phyloP scores from a whole-genome alignment of 2,329 filamentous ascomycete genomes.

The Paramyrothecium roridum region DNA sequence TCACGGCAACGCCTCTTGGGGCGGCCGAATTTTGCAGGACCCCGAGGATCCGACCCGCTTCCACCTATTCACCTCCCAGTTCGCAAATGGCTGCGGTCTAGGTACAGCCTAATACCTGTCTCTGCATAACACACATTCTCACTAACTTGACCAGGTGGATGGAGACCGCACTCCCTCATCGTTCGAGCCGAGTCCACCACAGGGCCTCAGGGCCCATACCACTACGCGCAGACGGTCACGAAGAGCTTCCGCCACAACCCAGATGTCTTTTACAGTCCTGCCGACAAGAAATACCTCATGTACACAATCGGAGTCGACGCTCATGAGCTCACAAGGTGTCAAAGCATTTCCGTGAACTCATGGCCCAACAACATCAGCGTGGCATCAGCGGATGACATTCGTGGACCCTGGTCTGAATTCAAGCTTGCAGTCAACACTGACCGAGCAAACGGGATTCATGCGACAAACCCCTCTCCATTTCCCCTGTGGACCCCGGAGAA shows the following conservation, averaged over 20 bases:
- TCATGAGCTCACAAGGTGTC: background rate
- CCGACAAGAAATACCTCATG: slow-evolving; percentile 39
- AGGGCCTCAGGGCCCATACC: slow-evolving; percentile 41
- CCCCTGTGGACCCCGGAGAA: slow-evolving; percentile 20
- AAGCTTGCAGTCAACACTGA: slow-evolving; percentile 9
- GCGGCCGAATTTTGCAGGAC: slow-evolving; percentile 42
- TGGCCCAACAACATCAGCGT: slow-evolving; percentile 22
- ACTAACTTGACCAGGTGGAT: slow-evolving; percentile 22
- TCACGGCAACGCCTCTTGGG: slow-evolving; percentile 44
- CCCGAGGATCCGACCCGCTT: slow-evolving; percentile 31
- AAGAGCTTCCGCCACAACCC: slow-evolving; percentile 44
- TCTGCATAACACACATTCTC: too few relatives aligned
- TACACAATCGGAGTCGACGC: slow-evolving; percentile 36
- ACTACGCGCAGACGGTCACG: slow-evolving; percentile 34
- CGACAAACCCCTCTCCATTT: slow-evolving; percentile 40
- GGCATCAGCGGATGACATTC: slow-evolving; percentile 10
- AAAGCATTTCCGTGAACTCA: slow-evolving; percentile 3
- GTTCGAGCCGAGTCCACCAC: slow-evolving; percentile 40
- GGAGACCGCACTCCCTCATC: slow-evolving; percentile 42
- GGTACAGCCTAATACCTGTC: background rate
- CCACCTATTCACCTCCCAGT: slow-evolving; percentile 43
- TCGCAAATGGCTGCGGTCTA: slow-evolving; percentile 41
- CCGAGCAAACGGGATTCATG: slow-evolving; percentile 7
- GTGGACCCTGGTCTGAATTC: slow-evolving; percentile 12
- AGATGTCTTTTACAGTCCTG: slow-evolving; percentile 38